Evolutionary conservation across 768 basidiomycete genomes (phyloP).

Genomic region (Lactarius akahatsu): DNA sequence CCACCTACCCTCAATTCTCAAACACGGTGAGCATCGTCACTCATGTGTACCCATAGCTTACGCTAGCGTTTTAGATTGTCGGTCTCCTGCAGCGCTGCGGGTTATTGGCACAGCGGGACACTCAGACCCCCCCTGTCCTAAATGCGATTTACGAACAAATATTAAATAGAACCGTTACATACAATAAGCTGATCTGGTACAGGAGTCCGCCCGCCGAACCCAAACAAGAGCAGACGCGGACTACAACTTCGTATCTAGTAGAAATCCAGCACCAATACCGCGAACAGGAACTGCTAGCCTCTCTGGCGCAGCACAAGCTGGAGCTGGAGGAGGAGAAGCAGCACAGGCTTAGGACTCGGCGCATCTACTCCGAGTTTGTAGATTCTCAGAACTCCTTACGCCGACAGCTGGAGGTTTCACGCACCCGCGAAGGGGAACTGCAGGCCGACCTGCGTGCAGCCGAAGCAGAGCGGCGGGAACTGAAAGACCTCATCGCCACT

Average conservation of each 20-base stretch:
- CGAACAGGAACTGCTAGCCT: not conserved
- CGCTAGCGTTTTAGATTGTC: not conserved
- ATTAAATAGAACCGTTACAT: not conserved
- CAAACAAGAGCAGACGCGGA: not conserved
- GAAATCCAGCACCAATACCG: not conserved
- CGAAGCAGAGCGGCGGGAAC: not conserved
- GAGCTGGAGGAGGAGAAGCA: constrained; percentile 3
- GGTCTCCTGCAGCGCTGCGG: constrained; percentile 7
- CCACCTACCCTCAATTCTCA: not conserved
- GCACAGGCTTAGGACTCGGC: not conserved
- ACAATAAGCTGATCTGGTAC: not conserved
- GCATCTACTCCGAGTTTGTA: not conserved
- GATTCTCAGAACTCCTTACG: constrained; percentile 1
- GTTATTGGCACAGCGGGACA: not conserved
- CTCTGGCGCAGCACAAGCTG: not conserved
- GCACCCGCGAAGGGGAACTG: not conserved
- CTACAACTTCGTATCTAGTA: not conserved
- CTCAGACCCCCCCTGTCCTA: constrained; percentile 10
- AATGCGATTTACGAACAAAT: constrained; percentile 19
- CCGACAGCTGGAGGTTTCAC: constrained; percentile 2
- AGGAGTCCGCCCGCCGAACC: not conserved
- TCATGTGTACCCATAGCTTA: not conserved
- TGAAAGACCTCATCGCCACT: constrained; percentile 1
- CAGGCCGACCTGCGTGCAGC: constrained; percentile 8
- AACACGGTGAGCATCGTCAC: not conserved